Base-by-base conservation (phyloP, 768 basidiomycete genomes). In the Hemileccinum impolitum region DNA sequence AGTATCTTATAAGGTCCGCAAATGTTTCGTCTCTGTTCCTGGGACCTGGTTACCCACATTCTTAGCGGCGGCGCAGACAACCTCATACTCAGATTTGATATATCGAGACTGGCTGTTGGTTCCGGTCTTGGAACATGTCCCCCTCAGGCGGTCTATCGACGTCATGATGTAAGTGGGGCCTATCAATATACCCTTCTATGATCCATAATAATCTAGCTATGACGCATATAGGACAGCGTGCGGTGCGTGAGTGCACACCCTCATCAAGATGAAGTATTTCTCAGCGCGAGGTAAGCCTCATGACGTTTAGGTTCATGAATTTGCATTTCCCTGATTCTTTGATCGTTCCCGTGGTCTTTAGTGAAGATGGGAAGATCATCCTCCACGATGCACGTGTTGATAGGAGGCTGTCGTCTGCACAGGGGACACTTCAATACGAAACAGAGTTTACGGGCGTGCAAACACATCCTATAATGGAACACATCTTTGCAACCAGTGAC, bases 401-500 rank as follows among this genome's bases (percentile, higher is more conserved):
- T 36, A 55, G 51, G 42, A 65, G 63, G 21, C 50, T 61, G 43
- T 61, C 65, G 18, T 64, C 69, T 11, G 76, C 78, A 3, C 78
- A 80, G 50, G 73, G 77, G 36, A 78, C 70, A 13, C 56, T 89
- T 6, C 79, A 80, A 55, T 68, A 82, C 7, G 55, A 61, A 12
- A 56, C 74, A 39, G 84, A 86, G 58, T 78, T 85, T 45, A 84
- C 84, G 0, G 78, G 80, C 35, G 78, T 84, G 6, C 75, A 82
- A 55, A 82, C 76, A 45, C 86, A 91, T 59, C 89, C 89, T 12
- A 60, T 53, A 26, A 79, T 84, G 72, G 80, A 84, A 32, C 74
- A 88, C 55, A 60, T 89, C 41, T 90, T 91, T 53, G 77, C 76
- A 6, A 85, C 83, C 3, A 79, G 82, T 48, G 84, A 88, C 53